A percentile compares a stretch with the other conserved stretches of the same genome.
Conservation (phyloP, 768 basidiomycete species). For the Mycena maculata region DNA sequence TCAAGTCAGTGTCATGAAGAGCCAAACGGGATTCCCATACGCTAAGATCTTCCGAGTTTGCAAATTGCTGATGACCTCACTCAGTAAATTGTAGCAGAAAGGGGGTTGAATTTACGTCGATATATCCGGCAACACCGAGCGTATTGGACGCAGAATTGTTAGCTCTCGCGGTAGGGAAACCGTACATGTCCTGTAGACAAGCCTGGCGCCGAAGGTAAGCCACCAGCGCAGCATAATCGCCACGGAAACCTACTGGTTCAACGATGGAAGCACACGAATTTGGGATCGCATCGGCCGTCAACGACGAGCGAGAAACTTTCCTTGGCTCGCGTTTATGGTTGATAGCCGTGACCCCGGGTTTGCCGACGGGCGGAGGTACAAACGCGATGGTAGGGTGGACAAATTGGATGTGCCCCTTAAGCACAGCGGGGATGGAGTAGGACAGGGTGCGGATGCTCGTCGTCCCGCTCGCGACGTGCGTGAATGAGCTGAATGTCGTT, state of each 20-base stretch:
- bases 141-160: slow-evolving; percentile 36
- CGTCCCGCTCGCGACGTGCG: slow-evolving; percentile 49
- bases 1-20: background rate
- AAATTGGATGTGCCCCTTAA: slow-evolving; percentile 57
- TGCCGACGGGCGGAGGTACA: slow-evolving; percentile 1
- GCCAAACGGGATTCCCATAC: background rate
- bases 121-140: slow-evolving; percentile 47
- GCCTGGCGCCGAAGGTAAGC: background rate
- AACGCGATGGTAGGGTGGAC: slow-evolving; percentile 51
- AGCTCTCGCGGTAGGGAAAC: slow-evolving; percentile 17
- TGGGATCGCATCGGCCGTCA: slow-evolving; percentile 6
- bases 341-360: background rate
- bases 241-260: background rate
- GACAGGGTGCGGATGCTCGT: slow-evolving; percentile 56
- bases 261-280: slow-evolving; percentile 2
- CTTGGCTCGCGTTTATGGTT: background rate
- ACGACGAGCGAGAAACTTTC: background rate
- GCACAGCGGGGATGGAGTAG: slow-evolving; percentile 59
- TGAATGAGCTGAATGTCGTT: slow-evolving; percentile 52
- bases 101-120: slow-evolving; percentile 22
- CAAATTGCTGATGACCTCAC: slow-evolving; percentile 40
- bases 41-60: slow-evolving; percentile 42
- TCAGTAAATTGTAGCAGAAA: background rate
- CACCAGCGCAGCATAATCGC: background rate
- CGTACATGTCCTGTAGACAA: slow-evolving; percentile 21